Evolutionary conservation across 139 green algal species (phyloP).

Genomic region (Closterium sp.): DNA sequence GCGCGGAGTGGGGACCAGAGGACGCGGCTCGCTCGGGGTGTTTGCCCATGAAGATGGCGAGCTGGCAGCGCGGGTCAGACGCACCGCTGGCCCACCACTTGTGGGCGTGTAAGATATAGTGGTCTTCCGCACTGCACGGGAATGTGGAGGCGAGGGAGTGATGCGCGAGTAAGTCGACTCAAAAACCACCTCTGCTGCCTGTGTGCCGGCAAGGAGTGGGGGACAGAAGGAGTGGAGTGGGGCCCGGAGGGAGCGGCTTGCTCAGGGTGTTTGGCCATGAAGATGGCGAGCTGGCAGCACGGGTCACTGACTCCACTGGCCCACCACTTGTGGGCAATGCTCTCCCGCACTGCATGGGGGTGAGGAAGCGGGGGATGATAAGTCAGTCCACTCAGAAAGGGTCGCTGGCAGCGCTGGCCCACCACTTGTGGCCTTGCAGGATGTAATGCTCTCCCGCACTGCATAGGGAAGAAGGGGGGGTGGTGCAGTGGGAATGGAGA

Average conservation of each 20-base stretch:
- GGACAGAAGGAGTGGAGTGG: not conserved
- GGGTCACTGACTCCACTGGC: constrained; percentile 61
- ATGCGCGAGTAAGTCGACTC: not conserved
- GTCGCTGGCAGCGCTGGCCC: constrained; percentile 69
- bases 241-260: not conserved
- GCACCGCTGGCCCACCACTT: constrained; percentile 93
- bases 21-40: not conserved
- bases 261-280: constrained; percentile 77
- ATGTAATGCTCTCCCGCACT: constrained; percentile 57
- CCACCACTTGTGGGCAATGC: constrained; percentile 92
- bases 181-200: constrained; percentile 86
- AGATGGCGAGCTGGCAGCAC: constrained; percentile 75
- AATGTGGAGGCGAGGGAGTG: not conserved
- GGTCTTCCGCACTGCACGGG: constrained; percentile 27
- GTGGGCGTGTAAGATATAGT: too few species aligned
- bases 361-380: too few species aligned
- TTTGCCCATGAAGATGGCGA: constrained; percentile 93
- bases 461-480: not conserved
- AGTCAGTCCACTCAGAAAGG: too few species aligned
- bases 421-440: constrained; percentile 93
- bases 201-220: constrained; percentile 55
- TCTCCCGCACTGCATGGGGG: constrained; percentile 27
- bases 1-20: not conserved
- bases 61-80: constrained; percentile 53
- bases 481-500: not conserved